Base-by-base conservation (phyloP, 768 basidiomycete species). In the Mrakia gelida region DNA sequence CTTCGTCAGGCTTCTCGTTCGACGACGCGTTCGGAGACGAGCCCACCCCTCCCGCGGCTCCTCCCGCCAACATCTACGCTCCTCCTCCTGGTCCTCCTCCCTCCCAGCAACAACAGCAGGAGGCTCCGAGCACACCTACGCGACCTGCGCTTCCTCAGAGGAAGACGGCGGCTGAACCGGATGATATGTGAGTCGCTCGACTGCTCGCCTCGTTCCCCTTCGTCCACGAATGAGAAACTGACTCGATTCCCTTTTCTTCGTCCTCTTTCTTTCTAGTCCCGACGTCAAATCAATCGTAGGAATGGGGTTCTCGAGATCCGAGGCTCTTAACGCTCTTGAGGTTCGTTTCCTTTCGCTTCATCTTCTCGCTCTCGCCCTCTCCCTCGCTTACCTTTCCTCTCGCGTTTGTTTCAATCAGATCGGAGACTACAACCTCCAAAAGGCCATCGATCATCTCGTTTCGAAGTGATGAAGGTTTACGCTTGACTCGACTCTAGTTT, bases 21-120 rank as follows among this genome's bases (percentile, higher is more conserved):
- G 89, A 89, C 79, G 89, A 90, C 81, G 88, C 88, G 0, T 91
- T 91, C 78, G 74, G 87, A 87, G 82, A 85, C 49, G 81, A 84
- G 15, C 78, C 86, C 38, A 84, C 87, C 8, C 80, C 78, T 75
- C 49, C 77, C 56, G n/a, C 79, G 63, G 79, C 81, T 38, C 76
- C n/a, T 28, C 80, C 15, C 23, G 21, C 52, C 26, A 71, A 78
- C 56, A 43, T 15, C 23, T 79, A 75, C 56, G 73, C 78, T 23
- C 56, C 78, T 45, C 78, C 78, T 34, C 52, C 73, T 23, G 78
- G 73, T 1, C 78, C 78, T 0, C 78, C 78, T 45, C 78, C 78
- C 32, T 26, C 61, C 43, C 59, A 32, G 45, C 38, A 18, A 2
- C 49, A 52, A 13, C 49, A 52, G 2, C 49, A 52, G 49, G 34